These are phyloP conservation scores for Mallotus japonicus DNA, from an alignment of 441 rosid genomes.

Conservation along the genomic window DNA sequence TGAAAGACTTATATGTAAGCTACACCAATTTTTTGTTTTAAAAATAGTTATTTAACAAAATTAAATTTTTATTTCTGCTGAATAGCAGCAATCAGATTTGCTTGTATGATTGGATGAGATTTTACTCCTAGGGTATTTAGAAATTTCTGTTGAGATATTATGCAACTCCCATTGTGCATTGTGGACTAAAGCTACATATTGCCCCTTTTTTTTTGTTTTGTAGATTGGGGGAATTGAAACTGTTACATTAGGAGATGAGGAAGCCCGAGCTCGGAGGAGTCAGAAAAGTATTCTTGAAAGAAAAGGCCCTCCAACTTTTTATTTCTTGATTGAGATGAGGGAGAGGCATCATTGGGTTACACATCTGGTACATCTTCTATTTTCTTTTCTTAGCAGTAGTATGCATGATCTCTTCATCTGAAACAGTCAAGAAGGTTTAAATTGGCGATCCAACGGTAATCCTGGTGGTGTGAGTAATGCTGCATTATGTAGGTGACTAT, in stretches of 20 bases:
- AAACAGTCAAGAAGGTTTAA: neutral
- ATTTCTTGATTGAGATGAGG: conserved; percentile 68
- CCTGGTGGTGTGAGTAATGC: no score
- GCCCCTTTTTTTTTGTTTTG: conserved; percentile 4
- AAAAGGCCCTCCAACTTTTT: conserved; percentile 61
- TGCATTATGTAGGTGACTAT: no score
- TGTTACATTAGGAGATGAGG: conserved; percentile 65
- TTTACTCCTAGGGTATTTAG: neutral
- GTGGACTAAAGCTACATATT: neutral
- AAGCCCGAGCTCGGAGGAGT: conserved; percentile 54
- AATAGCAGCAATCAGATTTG: neutral
- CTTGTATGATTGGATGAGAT: neutral
- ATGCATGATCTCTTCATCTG: neutral
- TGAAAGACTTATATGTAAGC: neutral
- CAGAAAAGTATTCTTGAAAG: conserved; percentile 64
- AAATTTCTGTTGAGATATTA: neutral
- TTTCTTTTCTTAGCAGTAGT: neutral
- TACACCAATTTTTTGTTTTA: neutral
- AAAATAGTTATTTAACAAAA: no score
- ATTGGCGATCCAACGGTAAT: neutral
- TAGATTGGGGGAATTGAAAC: conserved; percentile 65
- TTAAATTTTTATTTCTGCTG: no score
- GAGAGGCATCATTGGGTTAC: conserved; percentile 62
- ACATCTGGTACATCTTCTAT: conserved; percentile 41
- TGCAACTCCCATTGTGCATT: neutral